These are phyloP conservation scores for Fusarium euwallaceae DNA, from an alignment of 2,329 filamentous ascomycete genomes.

Conservation along the genomic window DNA sequence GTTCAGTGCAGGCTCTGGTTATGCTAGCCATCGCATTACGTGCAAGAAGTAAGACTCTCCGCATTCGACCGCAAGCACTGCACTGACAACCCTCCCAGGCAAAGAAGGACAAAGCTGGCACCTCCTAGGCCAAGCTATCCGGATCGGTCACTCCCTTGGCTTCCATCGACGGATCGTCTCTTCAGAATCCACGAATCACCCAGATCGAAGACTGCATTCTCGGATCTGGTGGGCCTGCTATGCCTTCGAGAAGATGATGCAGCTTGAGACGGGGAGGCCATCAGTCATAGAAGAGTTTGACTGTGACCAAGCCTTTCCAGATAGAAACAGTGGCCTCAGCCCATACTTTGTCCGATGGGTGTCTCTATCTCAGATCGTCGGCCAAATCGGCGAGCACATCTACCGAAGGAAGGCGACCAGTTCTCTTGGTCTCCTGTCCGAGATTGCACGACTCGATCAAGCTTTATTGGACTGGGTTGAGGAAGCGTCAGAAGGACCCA, in stretches of 20 bases:
- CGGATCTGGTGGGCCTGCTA: conserved; percentile 42
- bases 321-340: conserved; percentile 5
- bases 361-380: conserved; percentile 25
- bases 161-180: conserved; percentile 28
- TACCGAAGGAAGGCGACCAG: conserved; percentile 31
- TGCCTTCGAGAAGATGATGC: conserved; percentile 39
- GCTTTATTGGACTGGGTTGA: conserved; percentile 36
- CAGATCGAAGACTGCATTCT: conserved; percentile 28
- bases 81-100: no score
- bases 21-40: conserved; percentile 35
- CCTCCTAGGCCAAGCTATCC: conserved; percentile 29
- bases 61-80: no score
- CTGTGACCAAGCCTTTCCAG: conserved; percentile 33
- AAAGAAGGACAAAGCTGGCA: conserved; percentile 42
- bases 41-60: conserved; percentile 33
- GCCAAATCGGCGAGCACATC: conserved; percentile 40
- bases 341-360: conserved; percentile 36
- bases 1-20: conserved; percentile 35
- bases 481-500: conserved; percentile 19
- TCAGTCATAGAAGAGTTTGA: conserved; percentile 37
- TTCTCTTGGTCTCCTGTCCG: conserved; percentile 22
- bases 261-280: conserved; percentile 36
- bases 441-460: conserved; percentile 35
- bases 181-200: conserved; percentile 3
- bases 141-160: conserved; percentile 34